These are phyloP conservation scores for Acanthamoeba healyi DNA, from an alignment of 208 protist species.

Conservation along the genomic window DNA sequence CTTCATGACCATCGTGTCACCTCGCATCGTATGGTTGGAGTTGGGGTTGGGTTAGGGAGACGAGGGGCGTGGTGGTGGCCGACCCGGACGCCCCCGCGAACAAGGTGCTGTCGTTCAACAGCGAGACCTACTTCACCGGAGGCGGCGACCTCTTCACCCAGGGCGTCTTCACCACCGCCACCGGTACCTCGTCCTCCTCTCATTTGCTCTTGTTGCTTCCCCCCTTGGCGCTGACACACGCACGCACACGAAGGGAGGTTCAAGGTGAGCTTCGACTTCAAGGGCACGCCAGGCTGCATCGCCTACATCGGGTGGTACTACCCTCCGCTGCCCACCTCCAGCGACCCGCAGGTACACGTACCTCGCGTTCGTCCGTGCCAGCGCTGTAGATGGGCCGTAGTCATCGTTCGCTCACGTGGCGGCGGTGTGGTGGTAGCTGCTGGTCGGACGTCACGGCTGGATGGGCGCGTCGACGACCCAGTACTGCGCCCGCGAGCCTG, in stretches of 20 bases:
- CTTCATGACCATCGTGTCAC: neutral
- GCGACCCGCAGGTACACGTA: neutral
- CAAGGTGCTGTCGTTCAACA: neutral
- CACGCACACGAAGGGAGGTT: neutral
- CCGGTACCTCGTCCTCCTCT: no score
- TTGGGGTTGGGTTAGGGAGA: neutral
- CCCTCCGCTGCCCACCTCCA: neutral
- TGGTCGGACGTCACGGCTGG: neutral
- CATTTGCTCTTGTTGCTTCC: no score
- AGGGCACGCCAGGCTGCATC: neutral
- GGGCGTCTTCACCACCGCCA: neutral
- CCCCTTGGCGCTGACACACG: no score
- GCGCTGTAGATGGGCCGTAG: no score
- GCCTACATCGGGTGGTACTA: conserved; percentile 6
- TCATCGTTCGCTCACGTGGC: no score
- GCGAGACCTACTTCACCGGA: neutral
- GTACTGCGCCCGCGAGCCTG: neutral
- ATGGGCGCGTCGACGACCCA: neutral
- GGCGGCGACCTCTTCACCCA: neutral
- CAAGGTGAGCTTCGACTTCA: conserved; percentile 15
- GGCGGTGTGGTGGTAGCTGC: neutral
- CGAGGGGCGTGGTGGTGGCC: neutral
- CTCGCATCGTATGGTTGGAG: neutral
- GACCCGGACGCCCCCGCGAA: neutral
- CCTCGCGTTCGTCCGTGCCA: no score